These are phyloP conservation scores for Botrytis elliptica DNA, from an alignment of 2,329 filamentous ascomycete species.

Conservation along the genomic window DNA sequence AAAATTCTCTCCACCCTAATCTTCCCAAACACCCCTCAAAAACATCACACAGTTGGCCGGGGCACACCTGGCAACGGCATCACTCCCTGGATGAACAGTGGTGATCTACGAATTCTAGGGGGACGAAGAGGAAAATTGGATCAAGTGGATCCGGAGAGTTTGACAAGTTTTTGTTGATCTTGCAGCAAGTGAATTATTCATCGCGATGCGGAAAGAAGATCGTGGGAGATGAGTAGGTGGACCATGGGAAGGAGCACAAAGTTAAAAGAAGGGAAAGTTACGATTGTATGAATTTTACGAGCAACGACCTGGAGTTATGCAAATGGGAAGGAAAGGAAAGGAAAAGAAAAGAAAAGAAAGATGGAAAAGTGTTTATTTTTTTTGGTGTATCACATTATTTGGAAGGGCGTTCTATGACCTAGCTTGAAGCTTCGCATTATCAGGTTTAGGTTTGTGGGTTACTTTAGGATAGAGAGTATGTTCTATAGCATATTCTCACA, in stretches of 20 bases:
- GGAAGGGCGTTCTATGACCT: background rate
- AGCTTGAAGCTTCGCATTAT: background rate
- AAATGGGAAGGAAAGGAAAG: background rate
- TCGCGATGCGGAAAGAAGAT: background rate
- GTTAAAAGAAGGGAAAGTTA: background rate
- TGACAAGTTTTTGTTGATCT: conserved; percentile 5
- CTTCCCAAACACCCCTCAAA: background rate
- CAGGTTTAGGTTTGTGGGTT: background rate
- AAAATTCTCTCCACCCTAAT: background rate
- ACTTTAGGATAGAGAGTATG: background rate
- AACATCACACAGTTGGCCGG: background rate
- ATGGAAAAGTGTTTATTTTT: background rate
- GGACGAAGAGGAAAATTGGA: conserved; percentile 1
- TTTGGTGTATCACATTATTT: background rate
- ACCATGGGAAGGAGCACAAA: background rate
- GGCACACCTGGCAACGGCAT: background rate
- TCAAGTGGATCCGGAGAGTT: conserved; percentile 16
- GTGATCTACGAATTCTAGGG: background rate
- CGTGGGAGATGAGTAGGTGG: background rate
- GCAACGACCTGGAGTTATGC: background rate
- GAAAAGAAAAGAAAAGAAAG: background rate
- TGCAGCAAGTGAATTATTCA: background rate
- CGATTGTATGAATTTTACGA: background rate
- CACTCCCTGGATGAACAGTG: conserved; percentile 13
- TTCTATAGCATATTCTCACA: background rate